Conservation (phyloP, 2,329 filamentous ascomycete species). For the Colletotrichum sojae region DNA sequence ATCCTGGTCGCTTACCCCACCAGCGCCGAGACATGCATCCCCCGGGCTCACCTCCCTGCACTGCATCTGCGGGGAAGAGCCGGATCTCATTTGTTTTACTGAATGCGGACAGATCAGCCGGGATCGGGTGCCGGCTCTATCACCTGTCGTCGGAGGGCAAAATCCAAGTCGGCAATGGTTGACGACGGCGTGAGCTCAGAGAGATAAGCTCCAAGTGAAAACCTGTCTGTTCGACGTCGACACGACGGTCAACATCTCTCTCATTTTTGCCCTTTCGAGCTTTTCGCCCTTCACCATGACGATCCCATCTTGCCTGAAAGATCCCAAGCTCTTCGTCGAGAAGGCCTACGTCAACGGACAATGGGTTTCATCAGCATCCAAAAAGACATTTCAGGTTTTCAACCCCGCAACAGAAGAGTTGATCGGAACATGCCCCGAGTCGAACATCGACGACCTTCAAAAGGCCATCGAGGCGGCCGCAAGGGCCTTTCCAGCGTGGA, state of each 20-base stretch:
- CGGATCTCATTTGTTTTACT: constrained; percentile 21
- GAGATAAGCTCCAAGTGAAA: not conserved
- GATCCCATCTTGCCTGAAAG: constrained; percentile 12
- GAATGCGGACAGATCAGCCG: constrained; percentile 1
- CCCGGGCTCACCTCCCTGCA: constrained; percentile 3
- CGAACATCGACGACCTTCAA: constrained; percentile 74
- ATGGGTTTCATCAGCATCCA: constrained; percentile 18
- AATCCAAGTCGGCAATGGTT: not conserved
- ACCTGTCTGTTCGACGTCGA: not conserved
- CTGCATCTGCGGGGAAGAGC: constrained; percentile 1
- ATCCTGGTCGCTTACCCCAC: constrained; percentile 12
- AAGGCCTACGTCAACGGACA: constrained; percentile 28
- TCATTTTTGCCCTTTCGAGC: not conserved
- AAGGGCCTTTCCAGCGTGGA: constrained; percentile 71
- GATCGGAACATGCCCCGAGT: constrained; percentile 80
- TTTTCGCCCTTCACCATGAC: constrained; percentile 9
- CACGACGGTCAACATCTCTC: not conserved
- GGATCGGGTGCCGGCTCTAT: constrained; percentile 1
- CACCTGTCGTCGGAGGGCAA: not conserved
- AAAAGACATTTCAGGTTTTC: constrained; percentile 45
- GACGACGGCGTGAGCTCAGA: not conserved
- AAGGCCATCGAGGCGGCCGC: constrained; percentile 77
- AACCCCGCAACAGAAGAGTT: constrained; percentile 77
- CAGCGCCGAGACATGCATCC: constrained; percentile 17
- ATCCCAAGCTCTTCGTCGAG: constrained; percentile 21